Percentiles rank a stretch among this genome's conserved stretches.
Evolutionary conservation across 2,329 filamentous ascomycete species (phyloP).

Genomic region (Helicocarpus griseus): DNA sequence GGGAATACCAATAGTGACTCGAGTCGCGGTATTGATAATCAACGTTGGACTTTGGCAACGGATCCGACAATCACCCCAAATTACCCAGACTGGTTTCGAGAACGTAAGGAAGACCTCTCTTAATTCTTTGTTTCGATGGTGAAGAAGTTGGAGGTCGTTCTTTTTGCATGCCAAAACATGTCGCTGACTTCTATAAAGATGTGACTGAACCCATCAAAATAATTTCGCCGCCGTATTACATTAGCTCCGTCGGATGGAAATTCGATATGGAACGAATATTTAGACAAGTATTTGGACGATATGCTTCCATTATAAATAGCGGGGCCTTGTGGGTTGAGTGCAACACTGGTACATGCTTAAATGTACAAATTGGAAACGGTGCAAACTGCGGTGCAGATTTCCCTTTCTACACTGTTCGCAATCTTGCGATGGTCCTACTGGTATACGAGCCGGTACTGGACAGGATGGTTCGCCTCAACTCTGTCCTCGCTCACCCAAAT

Average conservation of each 20-base stretch:
- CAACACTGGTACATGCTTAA: slow-evolving; percentile 10
- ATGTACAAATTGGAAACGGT: slow-evolving; percentile 13
- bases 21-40: slow-evolving; percentile 3
- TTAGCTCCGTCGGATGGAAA: slow-evolving; percentile 8
- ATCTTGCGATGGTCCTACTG: slow-evolving; percentile 14
- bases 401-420: slow-evolving; percentile 11
- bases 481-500: neutral
- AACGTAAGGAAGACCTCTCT: slow-evolving; percentile 6
- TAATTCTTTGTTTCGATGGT: neutral
- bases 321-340: slow-evolving; percentile 9
- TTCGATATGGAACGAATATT: slow-evolving; percentile 11
- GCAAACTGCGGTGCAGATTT: slow-evolving; percentile 5
- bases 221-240: slow-evolving; percentile 11
- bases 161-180: neutral
- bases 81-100: slow-evolving; percentile 9
- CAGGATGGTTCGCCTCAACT: slow-evolving; percentile 5
- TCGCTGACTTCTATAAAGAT: slow-evolving; percentile 6
- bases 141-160: neutral
- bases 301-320: slow-evolving; percentile 7
- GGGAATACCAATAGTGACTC: neutral
- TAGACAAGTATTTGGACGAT: slow-evolving; percentile 6
- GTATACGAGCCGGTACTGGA: slow-evolving; percentile 12
- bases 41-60: slow-evolving; percentile 9
- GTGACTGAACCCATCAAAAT: slow-evolving; percentile 12
- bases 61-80: slow-evolving; percentile 5